Evolutionary conservation across 208 protist genomes (phyloP), one percentile per base, ranked within the genome.

Genomic region (Kentomonas sorsogonicus): DNA sequence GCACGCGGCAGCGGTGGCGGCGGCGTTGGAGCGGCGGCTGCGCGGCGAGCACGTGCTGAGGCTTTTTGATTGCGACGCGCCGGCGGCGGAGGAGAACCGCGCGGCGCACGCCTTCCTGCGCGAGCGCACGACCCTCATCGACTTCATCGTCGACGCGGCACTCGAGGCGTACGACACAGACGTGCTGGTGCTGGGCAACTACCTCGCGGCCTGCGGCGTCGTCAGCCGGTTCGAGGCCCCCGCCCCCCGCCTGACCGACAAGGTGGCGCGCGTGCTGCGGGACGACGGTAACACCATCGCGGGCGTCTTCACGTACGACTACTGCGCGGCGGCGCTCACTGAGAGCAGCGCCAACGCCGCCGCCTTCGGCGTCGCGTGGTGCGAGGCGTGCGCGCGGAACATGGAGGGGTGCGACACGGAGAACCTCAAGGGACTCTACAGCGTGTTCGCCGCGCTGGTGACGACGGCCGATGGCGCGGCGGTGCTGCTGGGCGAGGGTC

Each of bases 101-200:
- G 31, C 31, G 3, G 40, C 86, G 1, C 77, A 66, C 44, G 0
- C 16, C 18, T 88, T 79, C 44, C 60, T 94, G 13, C 18, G 53
- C 2, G 18, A 3, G 0, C 26, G 78, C 66, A 89, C 86, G 0
- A 50, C 58, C 30, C 66, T 90, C 7, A 47, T 86, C 9, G 31
- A 65, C 23, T 80, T 74, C 31, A 71, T 94, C 26, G 30, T 72
- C 10, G 59, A 48, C 11, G 57, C 65, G 3, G 87, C 82, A 1
- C 25, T 68, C 31, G 47, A 36, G 1, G 72, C 79, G 1, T 91
- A 86, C 44, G 69, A 72, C 5, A 62, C 66, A 23, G 77, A 80
- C 45, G 66, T 74, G 2, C 68, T 94, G n/a, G 58, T 89, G 15
- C 69, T 90, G 4, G 79, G 78, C 13, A 94, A 94, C 45, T 90